These are phyloP conservation scores for Neoarthrinium moseri DNA, from an alignment of 2,329 filamentous ascomycete species.

Conservation along the genomic window DNA sequence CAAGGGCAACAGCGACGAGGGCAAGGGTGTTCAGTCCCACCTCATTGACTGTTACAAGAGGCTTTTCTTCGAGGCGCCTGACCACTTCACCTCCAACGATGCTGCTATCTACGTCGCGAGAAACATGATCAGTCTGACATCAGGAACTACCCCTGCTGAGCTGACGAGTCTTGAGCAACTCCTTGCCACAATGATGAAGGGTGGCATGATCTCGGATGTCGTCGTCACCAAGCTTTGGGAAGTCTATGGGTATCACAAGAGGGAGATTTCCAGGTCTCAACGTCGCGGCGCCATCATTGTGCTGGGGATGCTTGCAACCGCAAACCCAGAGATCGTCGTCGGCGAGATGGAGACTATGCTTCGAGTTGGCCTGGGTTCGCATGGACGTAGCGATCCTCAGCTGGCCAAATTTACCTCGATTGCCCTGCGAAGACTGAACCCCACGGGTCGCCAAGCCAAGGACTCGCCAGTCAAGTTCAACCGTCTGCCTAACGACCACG, in stretches of 20 bases:
- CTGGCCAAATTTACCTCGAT: constrained; percentile 95
- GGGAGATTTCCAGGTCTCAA: constrained; percentile 89
- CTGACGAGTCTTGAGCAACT: constrained; percentile 94
- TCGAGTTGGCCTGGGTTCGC: constrained; percentile 77
- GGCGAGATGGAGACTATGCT: constrained; percentile 95
- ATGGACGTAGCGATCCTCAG: constrained; percentile 80
- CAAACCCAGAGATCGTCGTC: constrained; percentile 88
- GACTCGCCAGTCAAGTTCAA: constrained; percentile 68
- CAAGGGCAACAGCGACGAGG: constrained; percentile 98
- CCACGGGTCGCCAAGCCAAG: constrained; percentile 76
- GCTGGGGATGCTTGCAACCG: constrained; percentile 91
- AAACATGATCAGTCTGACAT: constrained; percentile 99
- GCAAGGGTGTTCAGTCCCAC: constrained; percentile 95
- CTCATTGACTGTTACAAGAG: constrained; percentile 95
- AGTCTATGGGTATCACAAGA: constrained; percentile 91
- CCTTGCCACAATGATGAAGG: constrained; percentile 96
- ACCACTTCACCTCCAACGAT: constrained; percentile 83
- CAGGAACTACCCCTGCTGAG: constrained; percentile 91
- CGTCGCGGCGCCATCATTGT: constrained; percentile 93
- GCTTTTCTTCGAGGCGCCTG: constrained; percentile 93
- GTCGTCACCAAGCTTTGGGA: constrained; percentile 96
- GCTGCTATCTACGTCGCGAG: constrained; percentile 92
- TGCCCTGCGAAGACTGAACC: constrained; percentile 86
- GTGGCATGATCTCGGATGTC: constrained; percentile 77
- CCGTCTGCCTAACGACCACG: constrained; percentile 87